A percentile compares a stretch with the other conserved stretches of the same genome.
These are phyloP conservation scores for Botrytis byssoidea DNA, from an alignment of 2,329 filamentous ascomycete species.

Conservation along the genomic window DNA sequence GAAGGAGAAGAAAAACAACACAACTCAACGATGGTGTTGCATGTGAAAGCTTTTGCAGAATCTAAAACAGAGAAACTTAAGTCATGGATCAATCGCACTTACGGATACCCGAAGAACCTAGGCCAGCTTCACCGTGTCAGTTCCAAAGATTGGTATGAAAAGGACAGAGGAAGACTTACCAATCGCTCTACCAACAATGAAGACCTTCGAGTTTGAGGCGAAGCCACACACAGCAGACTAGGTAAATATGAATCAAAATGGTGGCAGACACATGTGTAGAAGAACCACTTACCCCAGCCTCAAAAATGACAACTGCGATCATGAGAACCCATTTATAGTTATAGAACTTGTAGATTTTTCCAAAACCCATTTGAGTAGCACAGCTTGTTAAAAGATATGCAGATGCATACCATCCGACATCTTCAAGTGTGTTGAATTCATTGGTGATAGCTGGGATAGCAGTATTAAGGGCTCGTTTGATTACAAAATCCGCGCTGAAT, in stretches of 20 bases:
- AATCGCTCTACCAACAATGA: slow-evolving; percentile 41
- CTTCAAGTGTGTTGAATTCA: slow-evolving; percentile 43
- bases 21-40: neutral
- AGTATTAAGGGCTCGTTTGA: slow-evolving; percentile 34
- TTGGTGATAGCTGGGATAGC: slow-evolving; percentile 43
- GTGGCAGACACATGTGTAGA: neutral
- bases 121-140: slow-evolving; percentile 26
- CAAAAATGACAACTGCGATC: slow-evolving; percentile 38
- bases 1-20: too few relatives aligned
- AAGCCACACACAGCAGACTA: slow-evolving; percentile 39
- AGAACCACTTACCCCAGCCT: slow-evolving; percentile 35
- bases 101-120: slow-evolving; percentile 31
- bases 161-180: slow-evolving; percentile 23
- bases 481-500: too few relatives aligned
- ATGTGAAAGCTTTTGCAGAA: neutral
- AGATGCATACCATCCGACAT: slow-evolving; percentile 48
- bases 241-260: slow-evolving; percentile 15
- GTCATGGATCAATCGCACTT: too few relatives aligned
- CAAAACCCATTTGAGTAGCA: slow-evolving; percentile 35
- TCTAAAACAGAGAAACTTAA: neutral
- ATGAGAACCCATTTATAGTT: slow-evolving; percentile 37
- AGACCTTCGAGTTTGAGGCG: slow-evolving; percentile 38
- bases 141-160: neutral
- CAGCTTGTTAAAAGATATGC: slow-evolving; percentile 42
- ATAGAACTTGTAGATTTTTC: slow-evolving; percentile 39